Evolutionary conservation across 2,329 filamentous ascomycete genomes (phyloP), one percentile per base, ranked within the genome.

Genomic region (Ophiostoma novo-ulmi): DNA sequence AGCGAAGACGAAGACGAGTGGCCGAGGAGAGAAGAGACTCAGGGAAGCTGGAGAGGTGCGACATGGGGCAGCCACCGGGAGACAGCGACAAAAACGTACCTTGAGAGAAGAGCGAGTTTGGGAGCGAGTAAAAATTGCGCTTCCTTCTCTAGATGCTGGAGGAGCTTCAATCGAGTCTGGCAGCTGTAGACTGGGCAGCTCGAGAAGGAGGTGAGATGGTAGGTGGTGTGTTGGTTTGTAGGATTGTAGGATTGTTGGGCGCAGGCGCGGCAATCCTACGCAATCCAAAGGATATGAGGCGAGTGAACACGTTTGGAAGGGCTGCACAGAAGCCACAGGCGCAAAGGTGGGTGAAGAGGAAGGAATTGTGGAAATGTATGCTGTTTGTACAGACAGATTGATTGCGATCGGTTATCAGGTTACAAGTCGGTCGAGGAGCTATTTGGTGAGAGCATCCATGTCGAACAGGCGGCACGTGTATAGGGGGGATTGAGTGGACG

Each of bases 1-100:
- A 64, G 52, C n/a, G 52, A 58, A 64, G 61, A 64, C 61, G 31
- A 63, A 63, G 44, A 48, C 44, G 44, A 48, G 44, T n/a, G 44
- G 20, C 17, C 44, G 44, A 63, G 58, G 22, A 61, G 10, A 61
- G 26, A 31, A 5, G 58, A 35, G 58, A 35, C 20, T 5, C 22
- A 11, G 26, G 61, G 61, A 8, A n/a, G 61, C 20, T 64, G 35
- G 22, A 11, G 14, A n/a, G 61, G 35, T 64, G 63, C 35, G 63
- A 65, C 35, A 65, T 41, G 63, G 35, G 36, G 35, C 35, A 64
- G 63, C 14, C 36, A 35, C 6, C 5, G 7, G 31, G 35, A 38
- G 22, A 36, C 26, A 36, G 31, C 8, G 17, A 35, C 44, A 35
- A 11, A 22, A 61, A 14, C 26, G 55, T 14, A 58, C 55, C 22